Conservation (phyloP, 768 basidiomycete species). For the Strobilomyces confusus region DNA sequence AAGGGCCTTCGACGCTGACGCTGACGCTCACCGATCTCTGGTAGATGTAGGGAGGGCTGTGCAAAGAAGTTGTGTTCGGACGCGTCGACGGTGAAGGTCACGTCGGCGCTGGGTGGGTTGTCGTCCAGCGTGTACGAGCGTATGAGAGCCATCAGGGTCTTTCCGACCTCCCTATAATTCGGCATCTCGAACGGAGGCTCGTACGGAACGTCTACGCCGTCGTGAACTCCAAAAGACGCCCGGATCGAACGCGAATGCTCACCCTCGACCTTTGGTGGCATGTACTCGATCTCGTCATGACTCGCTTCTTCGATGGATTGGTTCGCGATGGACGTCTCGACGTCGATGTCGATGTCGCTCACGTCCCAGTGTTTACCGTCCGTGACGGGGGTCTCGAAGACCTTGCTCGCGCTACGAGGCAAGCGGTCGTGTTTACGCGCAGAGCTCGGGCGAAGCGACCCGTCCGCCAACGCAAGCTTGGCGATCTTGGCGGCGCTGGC, state of each 20-base stretch:
- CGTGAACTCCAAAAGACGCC: conserved; percentile 1
- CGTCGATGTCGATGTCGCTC: conserved; percentile 48
- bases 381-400: conserved; percentile 64
- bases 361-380: conserved; percentile 75
- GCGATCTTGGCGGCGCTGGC: conserved; percentile 35
- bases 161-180: conserved; percentile 42
- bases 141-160: conserved; percentile 33
- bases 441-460: conserved; percentile 61
- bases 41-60: conserved; percentile 13
- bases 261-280: conserved; percentile 52
- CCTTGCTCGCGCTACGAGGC: conserved; percentile 46
- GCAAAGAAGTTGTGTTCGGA: conserved; percentile 24
- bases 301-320: conserved; percentile 30
- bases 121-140: conserved; percentile 36
- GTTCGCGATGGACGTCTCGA: conserved; percentile 20
- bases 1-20: background rate
- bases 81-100: conserved; percentile 19
- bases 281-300: conserved; percentile 50
- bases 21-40: conserved; percentile 24
- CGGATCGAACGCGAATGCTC: conserved; percentile 16
- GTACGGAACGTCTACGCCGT: conserved; percentile 36
- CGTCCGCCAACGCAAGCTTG: conserved; percentile 38
- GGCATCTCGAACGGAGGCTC: conserved; percentile 49
- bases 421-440: conserved; percentile 59
- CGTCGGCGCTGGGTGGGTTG: conserved; percentile 12